These are phyloP conservation scores for Trichopus zeylanicus DNA, from an alignment of 116 monocot genomes.

Conservation along the genomic window DNA sequence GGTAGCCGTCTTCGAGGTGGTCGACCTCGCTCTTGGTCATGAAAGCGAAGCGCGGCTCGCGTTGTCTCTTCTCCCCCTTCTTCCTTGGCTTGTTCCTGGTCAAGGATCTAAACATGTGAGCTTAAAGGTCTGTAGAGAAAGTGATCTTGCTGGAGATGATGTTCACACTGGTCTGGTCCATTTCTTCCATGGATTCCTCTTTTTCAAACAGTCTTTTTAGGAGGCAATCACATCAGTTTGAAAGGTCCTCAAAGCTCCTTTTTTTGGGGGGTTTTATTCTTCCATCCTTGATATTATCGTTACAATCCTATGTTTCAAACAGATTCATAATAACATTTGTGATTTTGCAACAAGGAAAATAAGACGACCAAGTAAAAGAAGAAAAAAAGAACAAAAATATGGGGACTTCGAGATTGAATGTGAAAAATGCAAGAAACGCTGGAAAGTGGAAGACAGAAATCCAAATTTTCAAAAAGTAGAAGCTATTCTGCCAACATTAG, in stretches of 20 bases:
- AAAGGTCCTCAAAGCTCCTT: background rate
- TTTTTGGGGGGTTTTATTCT: background rate
- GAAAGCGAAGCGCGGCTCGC: conserved; percentile 71
- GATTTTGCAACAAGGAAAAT: too few species aligned
- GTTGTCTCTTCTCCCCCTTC: conserved; percentile 63
- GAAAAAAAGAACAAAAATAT: too few species aligned
- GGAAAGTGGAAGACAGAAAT: too few species aligned
- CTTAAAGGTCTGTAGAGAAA: background rate
- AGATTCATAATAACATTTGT: too few species aligned
- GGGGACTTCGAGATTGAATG: too few species aligned
- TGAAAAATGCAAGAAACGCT: too few species aligned
- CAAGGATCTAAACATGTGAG: background rate
- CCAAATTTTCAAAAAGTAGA: too few species aligned
- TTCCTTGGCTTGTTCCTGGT: conserved; percentile 46
- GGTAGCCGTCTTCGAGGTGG: conserved; percentile 85
- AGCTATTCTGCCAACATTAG: too few species aligned
- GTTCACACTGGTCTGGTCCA: background rate
- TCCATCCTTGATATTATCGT: conserved; percentile 1
- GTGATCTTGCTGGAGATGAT: background rate
- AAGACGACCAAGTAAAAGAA: too few species aligned
- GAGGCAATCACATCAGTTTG: background rate
- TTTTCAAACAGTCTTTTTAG: background rate
- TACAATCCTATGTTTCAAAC: too few species aligned
- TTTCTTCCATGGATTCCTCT: background rate
- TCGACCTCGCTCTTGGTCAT: conserved; percentile 91